A percentile compares a stretch with the other conserved stretches of the same genome.
These are phyloP conservation scores for Acacia melanoxylon DNA, from an alignment of 306 rosid genomes.

Conservation along the genomic window DNA sequence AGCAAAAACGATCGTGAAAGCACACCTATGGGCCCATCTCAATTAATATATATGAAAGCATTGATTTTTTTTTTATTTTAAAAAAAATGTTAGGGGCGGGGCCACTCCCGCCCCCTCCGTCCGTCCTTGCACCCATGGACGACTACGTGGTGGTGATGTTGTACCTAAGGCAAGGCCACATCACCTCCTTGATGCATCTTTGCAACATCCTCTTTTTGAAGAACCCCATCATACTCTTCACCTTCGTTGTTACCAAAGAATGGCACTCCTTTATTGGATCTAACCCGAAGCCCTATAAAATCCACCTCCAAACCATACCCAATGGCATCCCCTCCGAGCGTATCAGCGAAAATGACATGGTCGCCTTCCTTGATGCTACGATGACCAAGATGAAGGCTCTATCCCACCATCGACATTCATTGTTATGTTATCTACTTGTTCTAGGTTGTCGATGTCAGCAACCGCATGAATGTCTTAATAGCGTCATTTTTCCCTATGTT, in stretches of 20 bases:
- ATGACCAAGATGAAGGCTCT: conserved; percentile 56
- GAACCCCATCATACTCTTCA: conserved; percentile 33
- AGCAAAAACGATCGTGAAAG: too few relatives aligned
- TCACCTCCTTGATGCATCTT: conserved; percentile 53
- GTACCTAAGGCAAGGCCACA: conserved; percentile 31
- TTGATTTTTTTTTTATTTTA: neutral
- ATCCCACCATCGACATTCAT: conserved; percentile 20
- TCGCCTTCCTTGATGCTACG: conserved; percentile 34
- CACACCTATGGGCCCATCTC: too few relatives aligned
- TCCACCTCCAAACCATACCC: conserved; percentile 48
- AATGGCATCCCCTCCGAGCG: conserved; percentile 56
- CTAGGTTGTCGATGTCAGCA: conserved; percentile 35
- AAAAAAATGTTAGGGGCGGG: too few relatives aligned
- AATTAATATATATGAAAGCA: too few relatives aligned
- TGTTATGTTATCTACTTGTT: conserved; percentile 34
- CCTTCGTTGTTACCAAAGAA: conserved; percentile 59
- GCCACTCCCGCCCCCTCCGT: too few relatives aligned
- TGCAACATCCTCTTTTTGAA: conserved; percentile 38
- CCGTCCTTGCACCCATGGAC: neutral
- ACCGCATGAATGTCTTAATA: conserved; percentile 28
- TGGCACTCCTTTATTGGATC: conserved; percentile 51
- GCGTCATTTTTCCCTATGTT: too few relatives aligned
- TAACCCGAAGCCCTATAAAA: conserved; percentile 39
- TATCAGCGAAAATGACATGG: conserved; percentile 38
- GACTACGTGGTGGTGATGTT: conserved; percentile 49